Conservation (phyloP, 2,329 filamentous ascomycete genomes). For the Penicillium decumbens region DNA sequence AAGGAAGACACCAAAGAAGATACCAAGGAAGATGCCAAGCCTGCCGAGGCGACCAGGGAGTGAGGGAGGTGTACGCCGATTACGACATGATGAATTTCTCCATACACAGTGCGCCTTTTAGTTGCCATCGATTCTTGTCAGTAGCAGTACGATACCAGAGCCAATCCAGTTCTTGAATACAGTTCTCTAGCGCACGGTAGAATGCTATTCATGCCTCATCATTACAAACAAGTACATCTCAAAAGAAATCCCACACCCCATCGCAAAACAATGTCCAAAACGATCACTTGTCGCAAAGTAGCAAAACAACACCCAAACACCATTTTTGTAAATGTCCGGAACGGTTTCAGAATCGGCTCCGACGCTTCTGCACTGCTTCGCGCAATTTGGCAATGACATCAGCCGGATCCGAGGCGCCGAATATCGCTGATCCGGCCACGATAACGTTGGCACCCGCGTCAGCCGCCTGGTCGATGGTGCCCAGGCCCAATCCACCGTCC, state of each 20-base stretch:
- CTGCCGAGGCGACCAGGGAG: slow-evolving; percentile 23
- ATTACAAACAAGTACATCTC: slow-evolving; percentile 17
- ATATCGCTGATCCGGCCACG: slow-evolving; percentile 92
- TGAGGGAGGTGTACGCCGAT: slow-evolving; percentile 11
- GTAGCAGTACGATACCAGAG: slow-evolving; percentile 14
- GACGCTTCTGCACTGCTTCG: slow-evolving; percentile 66
- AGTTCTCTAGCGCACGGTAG: background rate
- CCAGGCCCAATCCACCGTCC: slow-evolving; percentile 81
- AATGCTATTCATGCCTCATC: slow-evolving; percentile 22
- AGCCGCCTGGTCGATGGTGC: slow-evolving; percentile 88
- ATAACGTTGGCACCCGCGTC: slow-evolving; percentile 97
- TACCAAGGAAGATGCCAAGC: slow-evolving; percentile 14
- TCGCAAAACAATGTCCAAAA: background rate
- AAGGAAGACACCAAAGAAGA: slow-evolving; percentile 9
- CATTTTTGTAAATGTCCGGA: slow-evolving; percentile 8
- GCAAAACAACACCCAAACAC: slow-evolving; percentile 15
- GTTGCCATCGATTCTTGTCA: slow-evolving; percentile 4
- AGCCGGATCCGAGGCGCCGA: slow-evolving; percentile 80
- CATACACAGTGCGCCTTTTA: slow-evolving; percentile 8
- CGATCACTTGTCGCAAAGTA: background rate
- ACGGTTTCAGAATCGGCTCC: background rate
- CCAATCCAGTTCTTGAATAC: background rate
- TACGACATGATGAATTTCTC: slow-evolving; percentile 20
- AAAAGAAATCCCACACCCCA: background rate
- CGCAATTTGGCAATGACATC: slow-evolving; percentile 81